These are phyloP conservation scores for Lupinus albus DNA, from an alignment of 306 rosid species.

Conservation along the genomic window DNA sequence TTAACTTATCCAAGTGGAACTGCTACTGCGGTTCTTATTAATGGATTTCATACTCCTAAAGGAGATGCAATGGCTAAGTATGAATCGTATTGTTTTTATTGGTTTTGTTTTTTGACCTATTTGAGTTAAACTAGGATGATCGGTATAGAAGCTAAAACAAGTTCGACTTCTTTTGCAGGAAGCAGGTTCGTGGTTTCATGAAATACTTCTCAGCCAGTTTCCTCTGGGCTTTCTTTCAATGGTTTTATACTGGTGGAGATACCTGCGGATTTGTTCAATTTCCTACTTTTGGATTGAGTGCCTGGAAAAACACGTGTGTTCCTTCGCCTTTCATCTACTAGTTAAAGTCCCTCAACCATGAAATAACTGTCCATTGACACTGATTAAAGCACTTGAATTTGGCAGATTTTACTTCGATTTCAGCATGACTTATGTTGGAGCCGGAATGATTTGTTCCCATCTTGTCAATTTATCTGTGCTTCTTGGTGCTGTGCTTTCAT, in stretches of 20 bases:
- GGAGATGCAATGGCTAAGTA: conserved; percentile 91
- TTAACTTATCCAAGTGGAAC: conserved; percentile 94
- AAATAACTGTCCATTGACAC: conserved; percentile 17
- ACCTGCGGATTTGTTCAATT: conserved; percentile 84
- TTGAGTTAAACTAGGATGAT: conserved; percentile 12
- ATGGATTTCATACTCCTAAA: conserved; percentile 90
- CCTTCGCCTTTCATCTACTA: conserved; percentile 19
- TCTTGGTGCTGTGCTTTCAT: conserved; percentile 88
- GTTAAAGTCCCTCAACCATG: conserved; percentile 5
- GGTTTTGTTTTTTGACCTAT: background rate
- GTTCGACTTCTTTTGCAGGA: conserved; percentile 54
- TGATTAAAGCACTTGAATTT: conserved; percentile 41
- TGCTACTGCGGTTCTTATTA: conserved; percentile 97
- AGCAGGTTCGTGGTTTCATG: conserved; percentile 86
- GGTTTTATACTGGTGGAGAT: conserved; percentile 90
- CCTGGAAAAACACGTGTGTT: conserved; percentile 81
- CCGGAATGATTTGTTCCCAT: conserved; percentile 98
- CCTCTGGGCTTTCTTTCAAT: conserved; percentile 88
- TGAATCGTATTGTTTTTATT: conserved; percentile 30
- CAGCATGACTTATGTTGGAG: conserved; percentile 96
- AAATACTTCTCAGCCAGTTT: conserved; percentile 77
- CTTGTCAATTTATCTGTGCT: conserved; percentile 90
- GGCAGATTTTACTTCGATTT: conserved; percentile 96
- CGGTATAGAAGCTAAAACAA: conserved; percentile 37
- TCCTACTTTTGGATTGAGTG: conserved; percentile 91